A percentile compares a stretch with the other conserved stretches of the same genome.
Evolutionary conservation across 805 yeast species (phyloP).

Genomic region (Cyberlindnera meyerae): DNA sequence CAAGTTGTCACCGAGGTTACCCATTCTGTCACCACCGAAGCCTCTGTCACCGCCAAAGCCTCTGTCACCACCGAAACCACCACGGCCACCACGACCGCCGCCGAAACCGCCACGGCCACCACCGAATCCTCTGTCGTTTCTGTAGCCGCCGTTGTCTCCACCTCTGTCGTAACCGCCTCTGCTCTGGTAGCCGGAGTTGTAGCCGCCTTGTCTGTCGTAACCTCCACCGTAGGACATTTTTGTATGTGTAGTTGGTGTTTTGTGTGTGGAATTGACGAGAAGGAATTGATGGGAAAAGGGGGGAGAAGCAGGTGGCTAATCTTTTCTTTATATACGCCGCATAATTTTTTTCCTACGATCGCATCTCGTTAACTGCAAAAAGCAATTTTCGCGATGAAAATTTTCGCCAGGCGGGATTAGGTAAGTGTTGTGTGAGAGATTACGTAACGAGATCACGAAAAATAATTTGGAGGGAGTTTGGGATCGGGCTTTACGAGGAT

Average conservation of each 20-base stretch:
- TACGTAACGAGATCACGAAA: neutral
- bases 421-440: neutral
- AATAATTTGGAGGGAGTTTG: too few species aligned
- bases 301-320: neutral
- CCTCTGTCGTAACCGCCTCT: conserved; percentile 21
- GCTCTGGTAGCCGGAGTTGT: conserved; percentile 20
- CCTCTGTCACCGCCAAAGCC: conserved; percentile 38
- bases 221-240: conserved; percentile 22
- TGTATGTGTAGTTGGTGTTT: neutral
- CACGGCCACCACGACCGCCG: conserved; percentile 30
- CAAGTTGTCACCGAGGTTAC: conserved; percentile 50
- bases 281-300: neutral
- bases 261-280: neutral
- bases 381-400: too few species aligned
- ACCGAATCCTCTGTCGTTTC: conserved; percentile 20
- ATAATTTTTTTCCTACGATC: too few species aligned
- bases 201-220: conserved; percentile 17
- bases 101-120: conserved; percentile 14
- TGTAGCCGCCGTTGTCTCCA: conserved; percentile 24
- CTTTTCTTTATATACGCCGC: too few species aligned
- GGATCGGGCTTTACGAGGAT: too few species aligned
- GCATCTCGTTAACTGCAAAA: too few species aligned
- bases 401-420: neutral
- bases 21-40: conserved; percentile 35
- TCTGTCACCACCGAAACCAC: conserved; percentile 37